Percentiles rank a stretch among this genome's conserved stretches.
Evolutionary conservation across 2,329 filamentous ascomycete genomes (phyloP).

Genomic region (Ophiostoma sp.): DNA sequence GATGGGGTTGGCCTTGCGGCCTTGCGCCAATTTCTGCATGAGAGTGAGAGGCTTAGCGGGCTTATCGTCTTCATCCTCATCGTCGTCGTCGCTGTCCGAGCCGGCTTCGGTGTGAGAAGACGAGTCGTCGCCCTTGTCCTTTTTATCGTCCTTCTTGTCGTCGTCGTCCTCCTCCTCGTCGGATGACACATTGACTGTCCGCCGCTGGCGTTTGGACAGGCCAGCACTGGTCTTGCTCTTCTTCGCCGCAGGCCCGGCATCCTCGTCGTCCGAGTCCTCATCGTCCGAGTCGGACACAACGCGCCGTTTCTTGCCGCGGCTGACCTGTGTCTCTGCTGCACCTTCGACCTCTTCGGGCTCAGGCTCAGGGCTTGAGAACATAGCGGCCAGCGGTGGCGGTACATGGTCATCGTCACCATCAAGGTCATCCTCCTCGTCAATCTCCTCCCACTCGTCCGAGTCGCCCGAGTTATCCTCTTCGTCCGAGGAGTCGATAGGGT

Average conservation of each 20-base stretch:
- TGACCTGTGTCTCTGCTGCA: background rate
- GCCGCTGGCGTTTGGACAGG: background rate
- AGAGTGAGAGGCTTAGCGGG: constrained; percentile 21
- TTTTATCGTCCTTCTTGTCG: background rate
- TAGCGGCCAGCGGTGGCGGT: constrained; percentile 11
- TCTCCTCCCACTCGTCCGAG: background rate
- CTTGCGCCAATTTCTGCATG: constrained; percentile 21
- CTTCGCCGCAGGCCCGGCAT: background rate
- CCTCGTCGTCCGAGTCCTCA: constrained; percentile 13
- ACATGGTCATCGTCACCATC: background rate
- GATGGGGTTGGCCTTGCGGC: constrained; percentile 13
- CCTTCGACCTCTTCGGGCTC: background rate
- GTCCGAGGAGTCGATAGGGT: background rate
- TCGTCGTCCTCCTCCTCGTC: background rate
- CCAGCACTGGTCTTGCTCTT: background rate
- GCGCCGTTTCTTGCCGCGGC: constrained; percentile 25
- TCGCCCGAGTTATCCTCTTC: constrained; percentile 19
- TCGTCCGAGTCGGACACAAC: constrained; percentile 28
- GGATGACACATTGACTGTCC: background rate
- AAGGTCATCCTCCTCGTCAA: background rate
- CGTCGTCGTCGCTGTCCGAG: background rate
- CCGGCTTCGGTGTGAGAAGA: background rate
- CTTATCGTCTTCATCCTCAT: background rate
- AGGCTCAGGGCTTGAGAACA: constrained; percentile 26
- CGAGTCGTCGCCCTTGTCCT: background rate